These are phyloP conservation scores for Acer yangbiense DNA, from an alignment of 345 rosid species.

Conservation along the genomic window DNA sequence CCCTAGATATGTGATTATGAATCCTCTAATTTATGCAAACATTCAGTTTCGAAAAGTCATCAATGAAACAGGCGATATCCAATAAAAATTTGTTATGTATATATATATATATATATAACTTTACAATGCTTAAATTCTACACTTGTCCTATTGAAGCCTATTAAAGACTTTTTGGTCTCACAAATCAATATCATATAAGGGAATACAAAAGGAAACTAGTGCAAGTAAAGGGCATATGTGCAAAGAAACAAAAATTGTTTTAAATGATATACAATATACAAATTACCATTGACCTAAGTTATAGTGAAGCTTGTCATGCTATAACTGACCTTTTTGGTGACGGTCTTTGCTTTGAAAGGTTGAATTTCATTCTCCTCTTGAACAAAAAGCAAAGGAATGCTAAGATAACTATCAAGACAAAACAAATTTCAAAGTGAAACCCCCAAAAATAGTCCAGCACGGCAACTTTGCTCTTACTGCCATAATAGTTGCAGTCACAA, in stretches of 20 bases:
- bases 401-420: conserved; percentile 43
- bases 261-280: not conserved
- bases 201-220: not conserved
- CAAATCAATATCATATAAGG: not conserved
- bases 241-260: not conserved
- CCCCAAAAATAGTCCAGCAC: conserved; percentile 37
- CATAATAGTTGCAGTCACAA: conserved; percentile 45
- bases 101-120: too few relatives aligned
- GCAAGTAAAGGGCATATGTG: too few relatives aligned
- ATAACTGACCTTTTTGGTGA: conserved; percentile 32
- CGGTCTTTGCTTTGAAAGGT: conserved; percentile 52
- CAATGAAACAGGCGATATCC: not conserved
- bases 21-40: not conserved
- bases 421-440: conserved; percentile 49
- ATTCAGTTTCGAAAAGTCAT: not conserved
- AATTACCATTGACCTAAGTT: not conserved
- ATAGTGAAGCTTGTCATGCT: conserved; percentile 22
- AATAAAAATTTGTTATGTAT: too few relatives aligned
- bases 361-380: conserved; percentile 53
- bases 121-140: not conserved
- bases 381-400: conserved; percentile 54
- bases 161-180: not conserved
- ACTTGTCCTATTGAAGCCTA: not conserved
- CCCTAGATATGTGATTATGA: not conserved
- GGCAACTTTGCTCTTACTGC: conserved; percentile 30